phyloP scores from a whole-genome alignment of 2,329 filamentous ascomycete genomes.

The Aspergillus persii region DNA sequence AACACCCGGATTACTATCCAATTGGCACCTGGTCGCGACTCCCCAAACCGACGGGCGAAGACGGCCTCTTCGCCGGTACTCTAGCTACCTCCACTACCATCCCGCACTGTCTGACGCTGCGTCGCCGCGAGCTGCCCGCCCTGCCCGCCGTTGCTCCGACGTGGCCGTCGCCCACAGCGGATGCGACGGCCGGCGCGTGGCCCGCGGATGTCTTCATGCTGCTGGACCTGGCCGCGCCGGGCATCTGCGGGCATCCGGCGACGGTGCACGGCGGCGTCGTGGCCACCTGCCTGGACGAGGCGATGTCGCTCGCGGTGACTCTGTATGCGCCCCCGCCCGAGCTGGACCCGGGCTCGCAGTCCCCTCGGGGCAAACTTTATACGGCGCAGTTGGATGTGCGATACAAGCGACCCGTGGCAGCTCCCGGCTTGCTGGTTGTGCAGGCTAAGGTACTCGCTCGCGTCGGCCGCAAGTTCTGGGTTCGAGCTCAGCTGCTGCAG shows the following conservation, averaged over 20 bases:
- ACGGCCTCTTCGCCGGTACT: slow-evolving; percentile 42
- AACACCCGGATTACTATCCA: slow-evolving; percentile 35
- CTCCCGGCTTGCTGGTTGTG: slow-evolving; percentile 38
- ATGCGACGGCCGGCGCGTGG: slow-evolving; percentile 16
- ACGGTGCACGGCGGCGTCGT: slow-evolving; percentile 43
- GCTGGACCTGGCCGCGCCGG: slow-evolving; percentile 33
- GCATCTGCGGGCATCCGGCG: slow-evolving; percentile 39
- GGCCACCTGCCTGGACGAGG: slow-evolving; percentile 44
- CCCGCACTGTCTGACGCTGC: slow-evolving; percentile 41
- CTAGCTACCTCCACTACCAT: slow-evolving; percentile 40
- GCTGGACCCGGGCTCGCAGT: slow-evolving; percentile 21
- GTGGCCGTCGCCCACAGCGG: slow-evolving; percentile 20
- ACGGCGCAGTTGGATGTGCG: slow-evolving; percentile 43
- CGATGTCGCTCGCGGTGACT: slow-evolving; percentile 40
- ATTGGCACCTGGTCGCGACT: slow-evolving; percentile 41
- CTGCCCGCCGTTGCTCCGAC: slow-evolving; percentile 23
- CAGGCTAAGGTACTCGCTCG: slow-evolving; percentile 36
- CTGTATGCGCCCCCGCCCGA: slow-evolving; percentile 11
- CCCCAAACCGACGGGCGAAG: slow-evolving; percentile 42
- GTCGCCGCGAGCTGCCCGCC: slow-evolving; percentile 29
- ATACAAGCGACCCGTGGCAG: slow-evolving; percentile 37
- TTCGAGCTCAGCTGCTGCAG: slow-evolving; percentile 40
- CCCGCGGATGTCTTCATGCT: slow-evolving; percentile 37
- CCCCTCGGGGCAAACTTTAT: slow-evolving; percentile 33
- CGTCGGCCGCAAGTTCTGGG: slow-evolving; percentile 42